Base-by-base conservation (phyloP, 257 asterid species). In the Linderniella brevidens region DNA sequence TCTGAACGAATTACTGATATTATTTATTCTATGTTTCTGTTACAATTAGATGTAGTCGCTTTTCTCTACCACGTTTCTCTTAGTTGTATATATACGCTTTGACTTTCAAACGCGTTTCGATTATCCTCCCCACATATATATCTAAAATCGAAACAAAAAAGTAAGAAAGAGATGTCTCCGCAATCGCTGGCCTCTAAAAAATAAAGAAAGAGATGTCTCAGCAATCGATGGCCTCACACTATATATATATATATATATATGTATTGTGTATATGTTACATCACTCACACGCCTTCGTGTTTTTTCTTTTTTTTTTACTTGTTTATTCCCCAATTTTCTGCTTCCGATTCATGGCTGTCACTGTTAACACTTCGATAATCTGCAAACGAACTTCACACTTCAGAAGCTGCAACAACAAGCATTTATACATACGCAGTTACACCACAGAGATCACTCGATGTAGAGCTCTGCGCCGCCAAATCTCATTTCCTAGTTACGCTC, bases 361-460 rank as follows among this genome's bases (percentile, higher is more conserved):
- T 46, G 53, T 80, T 19, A 83, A 74, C 14, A 55, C 78, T 4
- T 63, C 93, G 0, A 49, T 65, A 51, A 57, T 71, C 53, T 70
- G 78, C 66, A 53, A 72, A 37, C 86, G 80, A 59, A 50, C 74
- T 54, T 65, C 79, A 35, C 50, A 70, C 40, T 73, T 72, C 55
- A 60, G 74, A 13, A 52, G 41, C 64, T 38, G 50, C 43, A 64
- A 36, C 74, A 11, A 66, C 61, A 56, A 61, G 56, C n/a, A n/a
- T 25, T 2, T 25, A 25, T 25, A 6, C 50, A 55, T 64, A 13
- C 66, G 59, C 37, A 67, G 50, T 58, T 57, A 49, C 50, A 56
- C 49, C 68, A 50, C 58, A 40, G 63, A 38, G 1, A 65, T 71
- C 63, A 54, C 61, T 66, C 78, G 82, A 10, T 72, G 61, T 55